Percentiles rank a stretch among this genome's conserved stretches.
Evolutionary conservation across 2,329 filamentous ascomycete species (phyloP).

Genomic region (Trichophyton mentagrophytes): DNA sequence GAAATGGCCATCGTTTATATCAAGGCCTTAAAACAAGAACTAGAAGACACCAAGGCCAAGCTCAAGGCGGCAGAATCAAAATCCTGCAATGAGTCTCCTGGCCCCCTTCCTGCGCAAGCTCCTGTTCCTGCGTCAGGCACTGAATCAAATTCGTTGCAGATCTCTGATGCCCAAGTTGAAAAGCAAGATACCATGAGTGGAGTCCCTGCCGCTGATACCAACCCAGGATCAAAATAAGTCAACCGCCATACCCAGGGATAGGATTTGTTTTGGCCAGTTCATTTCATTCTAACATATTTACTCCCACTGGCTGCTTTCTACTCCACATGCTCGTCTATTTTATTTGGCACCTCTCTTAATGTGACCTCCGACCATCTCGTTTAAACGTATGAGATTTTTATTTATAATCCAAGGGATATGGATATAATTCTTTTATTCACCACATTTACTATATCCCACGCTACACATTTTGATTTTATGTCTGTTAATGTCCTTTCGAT

Average conservation of each 20-base stretch:
- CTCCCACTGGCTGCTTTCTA: not conserved
- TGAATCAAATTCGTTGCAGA: not conserved
- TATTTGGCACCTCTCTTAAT: not conserved
- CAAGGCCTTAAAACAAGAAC: conserved; percentile 64
- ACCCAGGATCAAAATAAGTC: not conserved
- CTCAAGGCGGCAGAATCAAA: conserved; percentile 55
- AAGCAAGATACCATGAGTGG: not conserved
- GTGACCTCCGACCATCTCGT: not conserved
- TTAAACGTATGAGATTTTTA: not conserved
- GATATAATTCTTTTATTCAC: not conserved
- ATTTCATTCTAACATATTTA: not conserved
- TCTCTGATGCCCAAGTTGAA: not conserved
- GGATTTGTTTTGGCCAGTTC: not conserved
- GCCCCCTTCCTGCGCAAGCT: not conserved
- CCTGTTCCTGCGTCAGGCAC: not conserved
- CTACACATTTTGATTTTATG: not conserved
- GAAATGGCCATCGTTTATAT: conserved; percentile 95
- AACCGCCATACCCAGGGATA: not conserved
- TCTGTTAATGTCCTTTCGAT: not conserved
- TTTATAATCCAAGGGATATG: not conserved
- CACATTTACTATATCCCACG: not conserved
- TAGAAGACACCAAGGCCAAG: conserved; percentile 50
- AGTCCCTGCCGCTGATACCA: not conserved
- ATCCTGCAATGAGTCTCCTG: conserved; percentile 5
- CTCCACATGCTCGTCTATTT: not conserved